Percentiles rank a stretch among this genome's conserved stretches.
Evolutionary conservation across 2,329 filamentous ascomycete species (phyloP).

Genomic region (Aspergillus pseudotamarii): DNA sequence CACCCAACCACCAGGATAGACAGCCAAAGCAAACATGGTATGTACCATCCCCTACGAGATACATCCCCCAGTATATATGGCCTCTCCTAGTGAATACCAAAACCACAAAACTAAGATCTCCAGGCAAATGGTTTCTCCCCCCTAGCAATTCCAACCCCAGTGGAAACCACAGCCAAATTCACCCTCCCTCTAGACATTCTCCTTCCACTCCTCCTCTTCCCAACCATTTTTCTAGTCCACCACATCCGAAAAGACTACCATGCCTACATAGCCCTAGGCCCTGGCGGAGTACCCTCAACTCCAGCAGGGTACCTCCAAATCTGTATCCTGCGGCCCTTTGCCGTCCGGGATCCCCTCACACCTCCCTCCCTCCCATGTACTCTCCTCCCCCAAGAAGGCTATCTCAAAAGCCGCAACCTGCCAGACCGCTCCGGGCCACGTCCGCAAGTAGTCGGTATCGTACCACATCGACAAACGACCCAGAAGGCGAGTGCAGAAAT

Average conservation of each 20-base stretch:
- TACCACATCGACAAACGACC: conserved; percentile 76
- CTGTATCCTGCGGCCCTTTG: conserved; percentile 71
- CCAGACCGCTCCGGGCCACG: conserved; percentile 65
- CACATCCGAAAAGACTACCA: conserved; percentile 64
- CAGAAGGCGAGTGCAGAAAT: conserved; percentile 61
- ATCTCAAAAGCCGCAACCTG: conserved; percentile 56
- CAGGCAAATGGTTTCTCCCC: background rate
- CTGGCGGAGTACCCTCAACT: conserved; percentile 77
- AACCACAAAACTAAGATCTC: background rate
- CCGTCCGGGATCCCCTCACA: conserved; percentile 69
- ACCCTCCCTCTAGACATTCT: conserved; percentile 1
- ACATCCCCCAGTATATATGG: background rate
- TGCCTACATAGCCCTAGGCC: conserved; percentile 75
- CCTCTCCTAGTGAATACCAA: background rate
- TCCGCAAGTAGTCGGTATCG: conserved; percentile 73
- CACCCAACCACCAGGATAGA: background rate
- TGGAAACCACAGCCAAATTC: background rate
- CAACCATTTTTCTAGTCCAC: conserved; percentile 58
- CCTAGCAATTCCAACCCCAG: background rate
- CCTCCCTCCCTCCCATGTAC: conserved; percentile 57
- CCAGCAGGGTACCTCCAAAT: conserved; percentile 73
- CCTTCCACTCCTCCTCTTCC: conserved; percentile 37
- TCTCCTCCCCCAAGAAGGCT: conserved; percentile 59
- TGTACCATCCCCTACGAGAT: background rate
- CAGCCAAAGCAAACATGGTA: conserved; percentile 2